A percentile compares a stretch with the other conserved stretches of the same genome.
These are phyloP conservation scores for Hygrophorus russula DNA, from an alignment of 768 basidiomycete species.

Conservation along the genomic window DNA sequence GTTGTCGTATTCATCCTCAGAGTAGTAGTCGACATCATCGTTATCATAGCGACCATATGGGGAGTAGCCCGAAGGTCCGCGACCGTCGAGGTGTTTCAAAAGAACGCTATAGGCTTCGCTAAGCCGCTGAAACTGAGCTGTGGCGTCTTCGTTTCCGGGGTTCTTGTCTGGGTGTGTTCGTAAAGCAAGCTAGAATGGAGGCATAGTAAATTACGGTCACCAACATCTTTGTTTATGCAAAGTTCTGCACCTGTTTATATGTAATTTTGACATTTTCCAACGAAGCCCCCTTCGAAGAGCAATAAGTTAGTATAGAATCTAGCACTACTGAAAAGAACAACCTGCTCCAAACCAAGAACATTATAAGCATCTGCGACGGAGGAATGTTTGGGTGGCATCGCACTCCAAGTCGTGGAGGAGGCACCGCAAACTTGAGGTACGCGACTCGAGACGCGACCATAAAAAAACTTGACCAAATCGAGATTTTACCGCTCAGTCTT, in stretches of 20 bases:
- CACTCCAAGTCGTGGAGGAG: neutral
- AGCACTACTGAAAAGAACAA: slow-evolving; percentile 13
- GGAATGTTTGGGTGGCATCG: slow-evolving; percentile 3
- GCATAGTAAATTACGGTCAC: slow-evolving; percentile 1
- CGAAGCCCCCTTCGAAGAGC: slow-evolving; percentile 35
- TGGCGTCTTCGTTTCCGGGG: slow-evolving; percentile 50
- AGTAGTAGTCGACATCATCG: slow-evolving; percentile 18
- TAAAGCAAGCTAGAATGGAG: slow-evolving; percentile 38
- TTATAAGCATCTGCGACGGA: slow-evolving; percentile 21
- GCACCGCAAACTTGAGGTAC: neutral
- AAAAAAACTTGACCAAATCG: no score
- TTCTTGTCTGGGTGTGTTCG: slow-evolving; percentile 74
- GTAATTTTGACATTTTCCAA: slow-evolving; percentile 54
- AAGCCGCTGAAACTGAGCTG: slow-evolving; percentile 56
- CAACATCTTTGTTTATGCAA: slow-evolving; percentile 1
- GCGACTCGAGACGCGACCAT: slow-evolving; percentile 1
- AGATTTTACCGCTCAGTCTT: no score
- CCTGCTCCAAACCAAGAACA: slow-evolving; percentile 45
- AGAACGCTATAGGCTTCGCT: slow-evolving; percentile 59
- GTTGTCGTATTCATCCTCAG: slow-evolving; percentile 20
- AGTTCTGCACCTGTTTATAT: slow-evolving; percentile 49
- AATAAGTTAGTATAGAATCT: slow-evolving; percentile 7
- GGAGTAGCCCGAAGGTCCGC: slow-evolving; percentile 8
- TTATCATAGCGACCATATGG: slow-evolving; percentile 21
- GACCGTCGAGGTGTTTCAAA: slow-evolving; percentile 38